Evolutionary conservation across 805 yeast genomes (phyloP).

Genomic region (Kuraishia cidri): DNA sequence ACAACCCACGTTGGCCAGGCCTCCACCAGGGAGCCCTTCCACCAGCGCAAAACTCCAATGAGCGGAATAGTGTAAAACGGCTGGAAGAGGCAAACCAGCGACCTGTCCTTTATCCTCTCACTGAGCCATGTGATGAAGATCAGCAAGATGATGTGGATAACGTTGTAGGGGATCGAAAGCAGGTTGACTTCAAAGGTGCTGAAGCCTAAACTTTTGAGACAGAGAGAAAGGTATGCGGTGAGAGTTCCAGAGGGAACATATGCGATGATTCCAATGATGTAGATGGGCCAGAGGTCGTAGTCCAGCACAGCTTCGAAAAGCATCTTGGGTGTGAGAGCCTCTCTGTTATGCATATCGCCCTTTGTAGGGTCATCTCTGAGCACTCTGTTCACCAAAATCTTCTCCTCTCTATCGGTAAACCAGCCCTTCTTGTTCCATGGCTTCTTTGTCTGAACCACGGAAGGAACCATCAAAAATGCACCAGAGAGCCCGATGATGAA

Average conservation of each 20-base stretch:
- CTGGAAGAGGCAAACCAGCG: slow-evolving; percentile 6
- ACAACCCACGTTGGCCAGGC: slow-evolving; percentile 6
- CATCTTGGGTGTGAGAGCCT: slow-evolving; percentile 32
- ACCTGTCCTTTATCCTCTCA: slow-evolving; percentile 18
- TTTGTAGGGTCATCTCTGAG: slow-evolving; percentile 55
- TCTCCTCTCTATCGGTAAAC: slow-evolving; percentile 45
- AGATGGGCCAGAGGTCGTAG: slow-evolving; percentile 48
- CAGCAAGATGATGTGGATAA: slow-evolving; percentile 21
- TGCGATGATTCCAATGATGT: slow-evolving; percentile 32
- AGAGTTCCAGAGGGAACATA: slow-evolving; percentile 27
- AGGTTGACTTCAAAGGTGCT: slow-evolving; percentile 36
- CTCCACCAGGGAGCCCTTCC: slow-evolving; percentile 2
- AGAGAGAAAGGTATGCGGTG: slow-evolving; percentile 36
- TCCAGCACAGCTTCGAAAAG: slow-evolving; percentile 34
- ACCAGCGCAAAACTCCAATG: slow-evolving; percentile 14
- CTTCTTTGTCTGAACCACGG: slow-evolving; percentile 18
- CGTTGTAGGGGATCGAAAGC: slow-evolving; percentile 34
- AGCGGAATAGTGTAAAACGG: slow-evolving; percentile 11
- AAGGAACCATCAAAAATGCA: slow-evolving; percentile 21
- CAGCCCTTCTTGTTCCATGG: slow-evolving; percentile 21
- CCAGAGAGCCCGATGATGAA: slow-evolving; percentile 36
- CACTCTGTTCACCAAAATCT: slow-evolving; percentile 47
- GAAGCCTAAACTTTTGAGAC: slow-evolving; percentile 40
- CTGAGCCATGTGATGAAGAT: slow-evolving; percentile 21
- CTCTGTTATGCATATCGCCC: slow-evolving; percentile 59